Conservation (phyloP, 768 basidiomycete species). For the Naganishia kalamii region DNA sequence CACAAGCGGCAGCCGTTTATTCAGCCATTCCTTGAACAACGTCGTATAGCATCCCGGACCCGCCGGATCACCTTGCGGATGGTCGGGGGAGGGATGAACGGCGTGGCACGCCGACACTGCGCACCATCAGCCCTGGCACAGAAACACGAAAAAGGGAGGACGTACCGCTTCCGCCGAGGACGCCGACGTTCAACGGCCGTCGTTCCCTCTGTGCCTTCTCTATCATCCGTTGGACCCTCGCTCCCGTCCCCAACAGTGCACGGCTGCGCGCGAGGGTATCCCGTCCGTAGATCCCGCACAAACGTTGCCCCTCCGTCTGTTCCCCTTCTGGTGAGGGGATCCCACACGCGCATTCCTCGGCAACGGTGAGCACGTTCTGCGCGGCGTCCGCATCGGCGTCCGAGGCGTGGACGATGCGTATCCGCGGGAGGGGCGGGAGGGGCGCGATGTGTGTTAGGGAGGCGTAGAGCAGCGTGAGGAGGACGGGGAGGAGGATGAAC, state of each 20-base stretch:
- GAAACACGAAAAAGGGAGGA: not conserved
- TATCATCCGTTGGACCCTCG: constrained; percentile 34
- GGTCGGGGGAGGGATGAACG: constrained; percentile 34
- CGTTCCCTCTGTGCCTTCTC: constrained; percentile 34
- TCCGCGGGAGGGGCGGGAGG: not conserved
- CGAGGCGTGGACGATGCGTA: not conserved
- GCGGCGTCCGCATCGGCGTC: not conserved
- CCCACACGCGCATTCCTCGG: constrained; percentile 6
- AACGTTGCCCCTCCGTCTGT: constrained; percentile 25
- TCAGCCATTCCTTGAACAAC: constrained; percentile 36
- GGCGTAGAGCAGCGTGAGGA: not conserved
- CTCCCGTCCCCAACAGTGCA: constrained; percentile 33
- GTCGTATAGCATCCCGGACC: constrained; percentile 45
- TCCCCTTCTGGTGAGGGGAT: not conserved
- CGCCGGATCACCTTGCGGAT: constrained; percentile 38
- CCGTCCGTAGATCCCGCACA: constrained; percentile 36
- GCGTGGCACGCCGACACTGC: constrained; percentile 44
- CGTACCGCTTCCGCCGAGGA: constrained; percentile 43
- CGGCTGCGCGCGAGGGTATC: constrained; percentile 31
- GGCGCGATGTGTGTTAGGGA: not conserved
- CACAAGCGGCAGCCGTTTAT: constrained; percentile 34
- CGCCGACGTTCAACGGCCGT: constrained; percentile 32
- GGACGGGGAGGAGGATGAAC: not conserved
- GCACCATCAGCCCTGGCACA: not conserved
- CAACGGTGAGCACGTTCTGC: not conserved